Evolutionary conservation across 2,329 filamentous ascomycete genomes (phyloP).

Genomic region (Dactylellina sp.): DNA sequence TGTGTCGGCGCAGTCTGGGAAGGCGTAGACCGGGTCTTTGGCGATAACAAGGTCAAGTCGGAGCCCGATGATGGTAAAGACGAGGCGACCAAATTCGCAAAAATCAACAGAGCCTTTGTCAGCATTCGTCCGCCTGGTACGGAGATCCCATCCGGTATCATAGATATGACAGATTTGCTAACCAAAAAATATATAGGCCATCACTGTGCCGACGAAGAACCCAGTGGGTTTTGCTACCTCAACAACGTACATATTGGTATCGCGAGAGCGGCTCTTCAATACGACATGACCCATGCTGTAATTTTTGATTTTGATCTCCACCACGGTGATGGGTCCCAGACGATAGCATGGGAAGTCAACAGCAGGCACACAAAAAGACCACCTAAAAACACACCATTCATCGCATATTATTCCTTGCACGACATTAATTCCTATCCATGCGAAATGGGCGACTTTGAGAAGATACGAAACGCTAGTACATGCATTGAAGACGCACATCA

Average conservation of each 20-base stretch:
- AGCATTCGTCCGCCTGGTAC: slow-evolving; percentile 81
- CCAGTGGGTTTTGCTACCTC: slow-evolving; percentile 97
- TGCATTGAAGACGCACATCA: slow-evolving; percentile 95
- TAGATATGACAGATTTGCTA: slow-evolving; percentile 9
- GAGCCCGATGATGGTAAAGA: slow-evolving; percentile 26
- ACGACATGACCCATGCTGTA: slow-evolving; percentile 91
- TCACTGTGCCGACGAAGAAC: slow-evolving; percentile 88
- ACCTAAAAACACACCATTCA: slow-evolving; percentile 63
- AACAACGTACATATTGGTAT: slow-evolving; percentile 99
- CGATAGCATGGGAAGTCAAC: slow-evolving; percentile 93
- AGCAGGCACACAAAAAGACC: slow-evolving; percentile 65
- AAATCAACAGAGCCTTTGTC: slow-evolving; percentile 84
- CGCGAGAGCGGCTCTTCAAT: slow-evolving; percentile 83
- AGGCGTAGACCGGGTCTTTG: slow-evolving; percentile 86
- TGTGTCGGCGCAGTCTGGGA: slow-evolving; percentile 93
- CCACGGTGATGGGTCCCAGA: slow-evolving; percentile 94
- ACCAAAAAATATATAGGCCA: slow-evolving; percentile 71
- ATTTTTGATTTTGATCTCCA: slow-evolving; percentile 94
- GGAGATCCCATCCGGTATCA: slow-evolving; percentile 2
- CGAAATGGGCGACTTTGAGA: slow-evolving; percentile 90
- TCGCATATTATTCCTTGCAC: slow-evolving; percentile 96
- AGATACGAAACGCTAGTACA: slow-evolving; percentile 91
- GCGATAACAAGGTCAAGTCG: slow-evolving; percentile 62
- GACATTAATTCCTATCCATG: slow-evolving; percentile 99
- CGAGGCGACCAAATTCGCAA: slow-evolving; percentile 62